phyloP scores from a whole-genome alignment of 768 basidiomycete species.

The Termitomyces sp. region DNA sequence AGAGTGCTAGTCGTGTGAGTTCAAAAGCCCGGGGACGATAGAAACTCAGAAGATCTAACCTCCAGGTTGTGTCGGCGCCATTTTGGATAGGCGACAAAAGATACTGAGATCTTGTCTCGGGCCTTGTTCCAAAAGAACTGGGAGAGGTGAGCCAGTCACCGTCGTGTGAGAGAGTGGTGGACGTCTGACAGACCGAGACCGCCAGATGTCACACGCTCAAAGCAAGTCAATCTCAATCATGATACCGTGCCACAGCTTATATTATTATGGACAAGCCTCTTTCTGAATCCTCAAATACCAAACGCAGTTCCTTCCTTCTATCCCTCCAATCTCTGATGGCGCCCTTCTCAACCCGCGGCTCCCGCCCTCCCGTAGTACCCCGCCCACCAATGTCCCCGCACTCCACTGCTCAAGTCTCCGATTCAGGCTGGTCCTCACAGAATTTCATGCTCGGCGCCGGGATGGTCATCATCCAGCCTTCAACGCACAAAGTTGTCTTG shows the following conservation, averaged over 20 bases:
- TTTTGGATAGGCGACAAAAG: background rate
- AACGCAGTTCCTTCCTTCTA: background rate
- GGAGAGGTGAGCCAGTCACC: background rate
- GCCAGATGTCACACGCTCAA: background rate
- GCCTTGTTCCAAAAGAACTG: background rate
- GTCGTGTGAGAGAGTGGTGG: background rate
- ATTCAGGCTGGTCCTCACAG: slow-evolving; percentile 42
- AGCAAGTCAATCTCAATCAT: background rate
- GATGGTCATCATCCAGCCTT: slow-evolving; percentile 62
- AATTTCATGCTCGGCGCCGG: slow-evolving; percentile 61
- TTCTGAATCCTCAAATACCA: background rate
- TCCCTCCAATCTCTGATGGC: background rate
- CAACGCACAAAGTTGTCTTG: slow-evolving; percentile 50
- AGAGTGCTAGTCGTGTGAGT: background rate
- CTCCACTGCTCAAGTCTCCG: slow-evolving; percentile 39
- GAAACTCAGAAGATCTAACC: background rate
- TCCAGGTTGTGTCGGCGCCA: slow-evolving; percentile 14
- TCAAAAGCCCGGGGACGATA: background rate
- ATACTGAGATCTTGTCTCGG: no score
- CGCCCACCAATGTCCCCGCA: background rate
- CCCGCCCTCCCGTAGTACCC: background rate
- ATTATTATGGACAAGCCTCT: background rate
- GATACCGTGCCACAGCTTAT: no score
- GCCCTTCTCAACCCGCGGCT: background rate
- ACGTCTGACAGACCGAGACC: background rate